Conservation (phyloP, 2,329 filamentous ascomycete genomes). For the Aspergillus versicolor region DNA sequence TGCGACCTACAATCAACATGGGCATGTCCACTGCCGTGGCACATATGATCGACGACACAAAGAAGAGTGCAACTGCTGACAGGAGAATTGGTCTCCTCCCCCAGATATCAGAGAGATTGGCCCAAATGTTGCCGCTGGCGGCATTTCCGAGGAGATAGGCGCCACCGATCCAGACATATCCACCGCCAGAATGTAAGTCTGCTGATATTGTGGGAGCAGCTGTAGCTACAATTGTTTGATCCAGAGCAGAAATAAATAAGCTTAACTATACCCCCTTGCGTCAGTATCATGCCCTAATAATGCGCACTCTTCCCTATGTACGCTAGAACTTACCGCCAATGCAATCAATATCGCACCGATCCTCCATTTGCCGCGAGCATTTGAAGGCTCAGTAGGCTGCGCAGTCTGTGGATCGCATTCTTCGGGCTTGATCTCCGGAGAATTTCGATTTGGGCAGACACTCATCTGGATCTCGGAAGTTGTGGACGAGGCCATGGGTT, state of each 20-base stretch:
- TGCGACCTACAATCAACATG: slow-evolving; percentile 55
- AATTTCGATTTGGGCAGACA: background rate
- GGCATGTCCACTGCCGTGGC: slow-evolving; percentile 48
- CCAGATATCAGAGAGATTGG: slow-evolving; percentile 45
- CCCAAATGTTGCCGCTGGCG: slow-evolving; percentile 69
- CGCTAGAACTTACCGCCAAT: slow-evolving; percentile 15
- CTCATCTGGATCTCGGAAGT: slow-evolving; percentile 3
- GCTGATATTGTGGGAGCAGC: slow-evolving; percentile 60
- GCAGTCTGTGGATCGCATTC: background rate
- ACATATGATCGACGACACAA: slow-evolving; percentile 51
- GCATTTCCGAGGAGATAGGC: slow-evolving; percentile 71
- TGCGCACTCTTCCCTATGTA: background rate
- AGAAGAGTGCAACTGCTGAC: slow-evolving; percentile 49
- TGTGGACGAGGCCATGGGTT: slow-evolving; percentile 1
- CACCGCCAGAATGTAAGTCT: slow-evolving; percentile 64
- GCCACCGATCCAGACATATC: slow-evolving; percentile 76
- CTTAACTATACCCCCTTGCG: slow-evolving; percentile 13
- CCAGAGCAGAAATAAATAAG: slow-evolving; percentile 32
- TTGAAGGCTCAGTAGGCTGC: background rate
- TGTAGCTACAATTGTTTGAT: slow-evolving; percentile 60
- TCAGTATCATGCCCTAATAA: slow-evolving; percentile 3
- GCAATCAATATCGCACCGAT: slow-evolving; percentile 19
- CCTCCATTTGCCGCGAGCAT: slow-evolving; percentile 16
- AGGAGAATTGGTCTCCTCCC: slow-evolving; percentile 50
- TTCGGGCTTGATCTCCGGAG: slow-evolving; percentile 1